Evolutionary conservation across 352 stramenopile species (phyloP).

Genomic region (Pythium aphanidermatum): DNA sequence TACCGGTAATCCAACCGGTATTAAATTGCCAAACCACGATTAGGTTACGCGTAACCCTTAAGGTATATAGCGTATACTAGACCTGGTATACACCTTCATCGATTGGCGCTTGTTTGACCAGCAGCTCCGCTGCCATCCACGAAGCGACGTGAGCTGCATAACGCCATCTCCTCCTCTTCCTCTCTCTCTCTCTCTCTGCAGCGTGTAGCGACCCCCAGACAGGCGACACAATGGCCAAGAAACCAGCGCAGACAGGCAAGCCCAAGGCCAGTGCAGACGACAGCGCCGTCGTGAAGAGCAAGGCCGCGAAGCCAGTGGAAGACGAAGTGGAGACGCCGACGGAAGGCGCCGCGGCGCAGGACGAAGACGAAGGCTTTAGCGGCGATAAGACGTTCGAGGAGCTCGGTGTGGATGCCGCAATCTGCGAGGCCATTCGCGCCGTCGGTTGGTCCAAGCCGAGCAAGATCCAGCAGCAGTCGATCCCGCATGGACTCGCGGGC

Average conservation of each 20-base stretch:
- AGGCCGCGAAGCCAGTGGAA: background rate
- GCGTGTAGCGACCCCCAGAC: background rate
- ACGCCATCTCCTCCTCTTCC: too few species aligned
- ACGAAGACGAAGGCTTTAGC: slow-evolving; percentile 45
- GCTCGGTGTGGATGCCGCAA: slow-evolving; percentile 85
- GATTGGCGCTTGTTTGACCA: slow-evolving; percentile 10
- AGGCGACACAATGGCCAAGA: slow-evolving; percentile 8
- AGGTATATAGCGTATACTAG: background rate
- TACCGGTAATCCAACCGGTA: slow-evolving; percentile 1
- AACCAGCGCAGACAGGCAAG: slow-evolving; percentile 1
- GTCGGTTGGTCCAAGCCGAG: slow-evolving; percentile 93
- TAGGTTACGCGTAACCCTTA: too few species aligned
- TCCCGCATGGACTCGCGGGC: slow-evolving; percentile 90
- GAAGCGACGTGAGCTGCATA: too few species aligned
- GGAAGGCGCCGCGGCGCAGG: slow-evolving; percentile 3
- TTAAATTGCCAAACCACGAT: too few species aligned
- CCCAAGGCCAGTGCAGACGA: too few species aligned
- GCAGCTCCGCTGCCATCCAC: background rate
- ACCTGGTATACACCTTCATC: slow-evolving; percentile 2
- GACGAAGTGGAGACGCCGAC: slow-evolving; percentile 12
- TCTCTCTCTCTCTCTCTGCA: too few species aligned
- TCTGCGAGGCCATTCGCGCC: slow-evolving; percentile 89
- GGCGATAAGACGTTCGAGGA: slow-evolving; percentile 82
- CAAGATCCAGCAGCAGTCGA: slow-evolving; percentile 93
- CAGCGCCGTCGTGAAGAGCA: background rate